Conservation (phyloP, 2,329 filamentous ascomycete genomes). For the Ascochyta viciae-villosae region DNA sequence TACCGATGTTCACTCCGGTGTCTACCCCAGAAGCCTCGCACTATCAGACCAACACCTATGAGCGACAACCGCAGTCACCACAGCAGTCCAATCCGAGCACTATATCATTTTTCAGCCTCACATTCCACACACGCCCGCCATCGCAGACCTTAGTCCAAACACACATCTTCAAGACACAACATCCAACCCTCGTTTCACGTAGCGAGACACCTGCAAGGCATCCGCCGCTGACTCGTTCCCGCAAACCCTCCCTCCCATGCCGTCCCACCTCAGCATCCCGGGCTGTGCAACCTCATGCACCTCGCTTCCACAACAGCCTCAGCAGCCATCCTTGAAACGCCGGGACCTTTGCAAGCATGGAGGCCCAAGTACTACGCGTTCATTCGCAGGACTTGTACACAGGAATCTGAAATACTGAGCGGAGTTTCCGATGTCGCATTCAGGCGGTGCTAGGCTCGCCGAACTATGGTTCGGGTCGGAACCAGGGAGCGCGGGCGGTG, state of each 20-base stretch:
- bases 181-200: not conserved
- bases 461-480: slow-evolving; percentile 5
- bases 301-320: slow-evolving; percentile 15
- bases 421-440: slow-evolving; percentile 2
- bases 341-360: not conserved
- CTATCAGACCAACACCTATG: not conserved
- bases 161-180: slow-evolving; percentile 3
- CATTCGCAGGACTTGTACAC: not conserved
- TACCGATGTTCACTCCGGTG: not conserved
- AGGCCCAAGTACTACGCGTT: slow-evolving; percentile 15
- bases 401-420: not conserved
- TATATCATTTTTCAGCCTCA: not conserved
- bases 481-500: not conserved
- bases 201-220: slow-evolving; percentile 5
- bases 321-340: not conserved
- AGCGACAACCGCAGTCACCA: not conserved
- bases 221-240: not conserved
- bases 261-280: slow-evolving; percentile 1
- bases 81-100: not conserved
- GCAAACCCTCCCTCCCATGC: not conserved
- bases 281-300: slow-evolving; percentile 9
- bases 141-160: not conserved
- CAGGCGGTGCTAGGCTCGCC: not conserved
- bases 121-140: not conserved
- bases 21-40: not conserved